phyloP scores from a whole-genome alignment of 129 eudicot species.

The Dittrichia graveolens region DNA sequence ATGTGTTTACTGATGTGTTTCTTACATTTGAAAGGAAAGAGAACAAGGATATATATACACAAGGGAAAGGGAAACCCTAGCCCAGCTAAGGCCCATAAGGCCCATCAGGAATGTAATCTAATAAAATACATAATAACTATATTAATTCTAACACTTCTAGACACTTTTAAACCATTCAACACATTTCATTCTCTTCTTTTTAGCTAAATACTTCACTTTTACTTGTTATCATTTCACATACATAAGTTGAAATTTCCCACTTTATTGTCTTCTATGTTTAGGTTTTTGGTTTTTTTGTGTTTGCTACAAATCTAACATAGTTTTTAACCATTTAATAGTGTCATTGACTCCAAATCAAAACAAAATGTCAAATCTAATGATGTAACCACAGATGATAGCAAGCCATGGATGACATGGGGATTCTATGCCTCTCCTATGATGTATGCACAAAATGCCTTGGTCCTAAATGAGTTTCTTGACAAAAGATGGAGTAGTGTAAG shows the following conservation, averaged over 20 bases:
- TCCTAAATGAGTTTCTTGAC: conserved; percentile 53
- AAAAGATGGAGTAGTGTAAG: conserved; percentile 60
- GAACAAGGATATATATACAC: no score
- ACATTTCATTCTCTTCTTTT: not conserved
- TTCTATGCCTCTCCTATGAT: conserved; percentile 60
- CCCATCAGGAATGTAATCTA: no score
- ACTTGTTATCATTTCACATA: not conserved
- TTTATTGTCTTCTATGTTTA: not conserved
- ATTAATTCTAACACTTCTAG: no score
- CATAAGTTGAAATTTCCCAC: not conserved
- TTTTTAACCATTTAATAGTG: not conserved
- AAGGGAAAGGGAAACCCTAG: no score
- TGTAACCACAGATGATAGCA: conserved; percentile 42
- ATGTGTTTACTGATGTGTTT: no score
- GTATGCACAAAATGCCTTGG: conserved; percentile 67
- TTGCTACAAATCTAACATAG: not conserved
- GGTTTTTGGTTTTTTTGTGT: not conserved
- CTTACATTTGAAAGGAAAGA: no score
- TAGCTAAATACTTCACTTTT: not conserved
- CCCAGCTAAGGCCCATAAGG: no score
- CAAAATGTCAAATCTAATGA: conserved; percentile 4
- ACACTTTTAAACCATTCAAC: not conserved
- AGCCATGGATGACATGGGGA: conserved; percentile 58
- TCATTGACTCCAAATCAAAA: not conserved
- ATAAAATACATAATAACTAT: no score